These are phyloP conservation scores for Hortiboletus campestris DNA, from an alignment of 768 basidiomycete genomes.

Conservation along the genomic window DNA sequence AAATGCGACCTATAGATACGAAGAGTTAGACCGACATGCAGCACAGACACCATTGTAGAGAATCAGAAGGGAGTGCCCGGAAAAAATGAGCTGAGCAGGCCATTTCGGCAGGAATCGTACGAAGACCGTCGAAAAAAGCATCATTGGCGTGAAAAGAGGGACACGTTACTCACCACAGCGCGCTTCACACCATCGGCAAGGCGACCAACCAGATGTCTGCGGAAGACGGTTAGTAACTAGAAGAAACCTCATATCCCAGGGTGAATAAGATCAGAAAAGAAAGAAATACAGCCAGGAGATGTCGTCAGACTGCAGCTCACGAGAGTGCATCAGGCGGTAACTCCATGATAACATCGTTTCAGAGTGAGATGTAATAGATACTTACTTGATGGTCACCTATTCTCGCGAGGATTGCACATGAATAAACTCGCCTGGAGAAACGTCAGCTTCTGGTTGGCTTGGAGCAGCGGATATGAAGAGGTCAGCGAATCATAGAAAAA, in stretches of 20 bases:
- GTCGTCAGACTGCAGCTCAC: conserved; percentile 9
- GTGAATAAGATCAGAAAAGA: conserved; percentile 6
- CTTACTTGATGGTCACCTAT: background rate
- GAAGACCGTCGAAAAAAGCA: conserved; percentile 56
- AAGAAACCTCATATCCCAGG: background rate
- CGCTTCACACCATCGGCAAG: no score
- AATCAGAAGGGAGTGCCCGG: conserved; percentile 77
- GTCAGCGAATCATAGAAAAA: background rate
- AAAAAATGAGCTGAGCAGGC: conserved; percentile 75
- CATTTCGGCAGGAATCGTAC: conserved; percentile 75
- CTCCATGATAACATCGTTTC: conserved; percentile 19
- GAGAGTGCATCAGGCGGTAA: conserved; percentile 13
- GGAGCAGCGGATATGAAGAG: background rate
- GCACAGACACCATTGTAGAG: background rate
- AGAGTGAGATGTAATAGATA: background rate
- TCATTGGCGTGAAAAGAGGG: background rate
- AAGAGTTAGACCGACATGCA: background rate
- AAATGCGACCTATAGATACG: background rate
- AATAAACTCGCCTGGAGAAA: background rate
- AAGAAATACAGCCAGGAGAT: conserved; percentile 14
- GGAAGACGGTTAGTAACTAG: background rate
- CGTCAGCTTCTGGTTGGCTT: background rate
- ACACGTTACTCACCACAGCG: background rate
- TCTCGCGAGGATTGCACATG: background rate
- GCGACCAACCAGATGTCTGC: background rate